These are phyloP conservation scores for Solanum pinnatisectum DNA, from an alignment of 257 asterid genomes.

Conservation along the genomic window DNA sequence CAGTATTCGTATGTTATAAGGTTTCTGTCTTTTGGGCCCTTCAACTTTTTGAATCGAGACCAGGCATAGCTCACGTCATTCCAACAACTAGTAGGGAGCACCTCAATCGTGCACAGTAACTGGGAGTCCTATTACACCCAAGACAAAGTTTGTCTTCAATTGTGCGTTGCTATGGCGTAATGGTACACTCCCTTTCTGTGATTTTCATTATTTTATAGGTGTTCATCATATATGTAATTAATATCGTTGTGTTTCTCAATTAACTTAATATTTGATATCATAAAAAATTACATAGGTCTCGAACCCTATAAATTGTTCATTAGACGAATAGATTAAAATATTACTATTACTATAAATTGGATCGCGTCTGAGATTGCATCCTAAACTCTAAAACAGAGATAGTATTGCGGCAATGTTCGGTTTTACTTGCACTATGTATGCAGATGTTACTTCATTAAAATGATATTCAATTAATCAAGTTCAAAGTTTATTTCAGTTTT, in stretches of 20 bases:
- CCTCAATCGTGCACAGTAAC: neutral
- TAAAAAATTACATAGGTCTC: neutral
- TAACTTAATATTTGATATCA: neutral
- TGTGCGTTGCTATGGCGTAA: too few relatives aligned
- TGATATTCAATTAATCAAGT: neutral
- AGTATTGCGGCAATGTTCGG: rapidly evolving
- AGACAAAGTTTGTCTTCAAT: too few relatives aligned
- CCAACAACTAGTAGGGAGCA: neutral
- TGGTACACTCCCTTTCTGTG: neutral
- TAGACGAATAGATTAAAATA: neutral
- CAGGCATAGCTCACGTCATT: too few relatives aligned
- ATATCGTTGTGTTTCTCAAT: neutral
- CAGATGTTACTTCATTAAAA: neutral
- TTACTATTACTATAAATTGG: neutral
- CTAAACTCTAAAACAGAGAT: neutral
- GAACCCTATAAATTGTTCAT: neutral
- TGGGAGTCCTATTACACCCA: too few relatives aligned
- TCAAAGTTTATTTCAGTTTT: neutral
- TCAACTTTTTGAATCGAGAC: neutral
- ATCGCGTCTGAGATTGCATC: neutral
- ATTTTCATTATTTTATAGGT: neutral
- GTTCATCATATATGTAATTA: neutral
- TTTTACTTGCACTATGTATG: neutral
- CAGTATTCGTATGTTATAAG: neutral
- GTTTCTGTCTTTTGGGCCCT: neutral